These are phyloP conservation scores for Pichia sp. DNA, from an alignment of 1,139 yeast species.

Conservation along the genomic window DNA sequence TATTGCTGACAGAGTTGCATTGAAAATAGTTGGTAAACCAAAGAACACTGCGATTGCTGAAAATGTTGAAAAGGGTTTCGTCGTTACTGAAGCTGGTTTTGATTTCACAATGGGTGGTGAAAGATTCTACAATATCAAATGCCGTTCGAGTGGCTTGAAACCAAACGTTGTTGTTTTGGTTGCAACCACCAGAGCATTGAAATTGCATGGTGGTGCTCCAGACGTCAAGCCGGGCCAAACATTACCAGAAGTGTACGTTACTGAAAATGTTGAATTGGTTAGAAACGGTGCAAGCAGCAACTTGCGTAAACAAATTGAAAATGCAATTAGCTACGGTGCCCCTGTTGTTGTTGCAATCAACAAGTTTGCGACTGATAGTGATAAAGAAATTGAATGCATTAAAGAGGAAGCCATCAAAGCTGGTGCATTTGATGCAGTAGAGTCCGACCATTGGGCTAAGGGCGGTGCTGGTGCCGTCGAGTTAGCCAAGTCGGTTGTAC, in stretches of 20 bases:
- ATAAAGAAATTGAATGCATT: conserved; percentile 61
- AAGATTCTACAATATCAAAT: conserved; percentile 74
- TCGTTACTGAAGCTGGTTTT: conserved; percentile 81
- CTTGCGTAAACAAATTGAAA: conserved; percentile 68
- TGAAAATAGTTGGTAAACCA: conserved; percentile 52
- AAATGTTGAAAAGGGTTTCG: conserved; percentile 49
- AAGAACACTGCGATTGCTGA: conserved; percentile 31
- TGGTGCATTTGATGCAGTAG: conserved; percentile 72
- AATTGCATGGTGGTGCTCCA: conserved; percentile 80
- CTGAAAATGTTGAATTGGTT: conserved; percentile 63
- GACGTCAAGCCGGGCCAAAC: conserved; percentile 80
- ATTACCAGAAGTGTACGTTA: conserved; percentile 60
- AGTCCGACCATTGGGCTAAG: conserved; percentile 75
- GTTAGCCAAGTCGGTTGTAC: conserved; percentile 64
- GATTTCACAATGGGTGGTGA: conserved; percentile 91
- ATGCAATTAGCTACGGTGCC: conserved; percentile 64
- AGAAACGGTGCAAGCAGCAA: conserved; percentile 59
- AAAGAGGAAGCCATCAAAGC: conserved; percentile 61
- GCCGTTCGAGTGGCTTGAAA: conserved; percentile 66
- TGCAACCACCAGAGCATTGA: conserved; percentile 75
- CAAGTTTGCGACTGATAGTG: conserved; percentile 66
- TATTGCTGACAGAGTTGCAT: conserved; percentile 69
- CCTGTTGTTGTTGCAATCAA: conserved; percentile 81
- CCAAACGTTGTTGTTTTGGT: conserved; percentile 76
- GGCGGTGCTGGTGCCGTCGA: conserved; percentile 75